A percentile compares a stretch with the other conserved stretches of the same genome.
phyloP scores from a whole-genome alignment of 352 stramenopile genomes.

The Pythium phragmitis region DNA sequence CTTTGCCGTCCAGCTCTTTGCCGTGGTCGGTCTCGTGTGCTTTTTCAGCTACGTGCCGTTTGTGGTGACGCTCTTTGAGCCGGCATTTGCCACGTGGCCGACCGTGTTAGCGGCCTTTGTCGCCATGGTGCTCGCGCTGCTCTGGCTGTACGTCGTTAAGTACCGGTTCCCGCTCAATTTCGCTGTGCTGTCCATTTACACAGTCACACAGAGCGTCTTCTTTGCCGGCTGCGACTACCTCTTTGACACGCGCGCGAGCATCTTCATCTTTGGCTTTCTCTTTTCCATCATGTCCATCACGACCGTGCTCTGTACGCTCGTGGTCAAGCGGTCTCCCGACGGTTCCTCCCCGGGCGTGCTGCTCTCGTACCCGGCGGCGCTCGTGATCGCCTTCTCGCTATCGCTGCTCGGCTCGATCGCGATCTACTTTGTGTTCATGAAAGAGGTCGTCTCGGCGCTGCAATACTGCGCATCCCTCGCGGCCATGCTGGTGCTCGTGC shows the following conservation, averaged over 20 bases:
- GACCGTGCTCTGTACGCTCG: constrained; percentile 48
- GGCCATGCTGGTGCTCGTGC: constrained; percentile 62
- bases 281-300: constrained; percentile 65
- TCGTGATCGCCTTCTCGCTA: constrained; percentile 52
- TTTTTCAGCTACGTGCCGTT: constrained; percentile 37
- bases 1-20: constrained; percentile 65
- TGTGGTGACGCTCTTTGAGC: constrained; percentile 32
- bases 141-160: constrained; percentile 76
- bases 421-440: constrained; percentile 62
- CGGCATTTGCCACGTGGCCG: constrained; percentile 45
- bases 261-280: constrained; percentile 66
- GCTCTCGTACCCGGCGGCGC: constrained; percentile 57
- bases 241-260: constrained; percentile 57
- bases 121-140: constrained; percentile 48
- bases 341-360: constrained; percentile 34
- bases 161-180: constrained; percentile 76
- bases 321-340: constrained; percentile 42
- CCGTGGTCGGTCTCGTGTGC: constrained; percentile 43
- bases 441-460: constrained; percentile 44
- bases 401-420: constrained; percentile 57
- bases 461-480: constrained; percentile 57
- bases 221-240: constrained; percentile 54
- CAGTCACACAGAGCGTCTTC: constrained; percentile 57
- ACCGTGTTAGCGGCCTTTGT: constrained; percentile 54
- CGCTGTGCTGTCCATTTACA: constrained; percentile 55